Evolutionary conservation across 2,329 filamentous ascomycete genomes (phyloP).

Genomic region (Capronia americana): DNA sequence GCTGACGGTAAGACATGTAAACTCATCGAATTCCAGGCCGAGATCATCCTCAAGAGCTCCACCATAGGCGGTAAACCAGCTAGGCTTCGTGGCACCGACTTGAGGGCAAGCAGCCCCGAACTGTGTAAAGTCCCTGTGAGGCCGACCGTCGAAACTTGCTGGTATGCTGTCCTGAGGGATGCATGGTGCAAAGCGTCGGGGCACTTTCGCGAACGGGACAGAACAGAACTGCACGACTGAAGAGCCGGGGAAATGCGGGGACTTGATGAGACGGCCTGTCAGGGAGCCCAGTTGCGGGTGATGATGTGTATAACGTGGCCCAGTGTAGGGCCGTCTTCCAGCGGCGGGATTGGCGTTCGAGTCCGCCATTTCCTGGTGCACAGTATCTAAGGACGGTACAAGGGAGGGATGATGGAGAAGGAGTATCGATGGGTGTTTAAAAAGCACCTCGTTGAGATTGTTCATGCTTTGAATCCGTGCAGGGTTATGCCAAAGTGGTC

Average conservation of each 20-base stretch:
- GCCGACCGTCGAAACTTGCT: conserved; percentile 19
- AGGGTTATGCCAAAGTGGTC: neutral
- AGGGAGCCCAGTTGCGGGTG: conserved; percentile 26
- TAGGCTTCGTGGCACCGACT: conserved; percentile 13
- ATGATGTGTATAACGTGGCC: conserved; percentile 14
- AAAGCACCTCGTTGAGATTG: neutral
- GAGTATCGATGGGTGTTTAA: neutral
- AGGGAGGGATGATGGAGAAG: neutral
- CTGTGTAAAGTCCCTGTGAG: conserved; percentile 28
- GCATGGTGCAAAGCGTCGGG: conserved; percentile 26
- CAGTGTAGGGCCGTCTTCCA: conserved; percentile 16
- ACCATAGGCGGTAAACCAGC: conserved; percentile 22
- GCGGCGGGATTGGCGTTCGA: no score
- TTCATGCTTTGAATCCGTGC: neutral
- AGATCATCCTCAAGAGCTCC: conserved; percentile 22
- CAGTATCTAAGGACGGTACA: neutral
- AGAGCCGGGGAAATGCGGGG: conserved; percentile 8
- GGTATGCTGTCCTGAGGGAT: conserved; percentile 18
- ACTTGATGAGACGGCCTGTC: conserved; percentile 21
- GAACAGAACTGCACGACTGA: conserved; percentile 27
- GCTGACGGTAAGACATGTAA: conserved; percentile 24
- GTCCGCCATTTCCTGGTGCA: neutral
- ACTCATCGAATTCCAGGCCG: conserved; percentile 15
- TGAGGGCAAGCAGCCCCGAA: conserved; percentile 27
- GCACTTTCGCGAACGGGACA: conserved; percentile 23